Conservation (phyloP, 495 filamentous ascomycete species). For the Lophiotrema nucula region DNA sequence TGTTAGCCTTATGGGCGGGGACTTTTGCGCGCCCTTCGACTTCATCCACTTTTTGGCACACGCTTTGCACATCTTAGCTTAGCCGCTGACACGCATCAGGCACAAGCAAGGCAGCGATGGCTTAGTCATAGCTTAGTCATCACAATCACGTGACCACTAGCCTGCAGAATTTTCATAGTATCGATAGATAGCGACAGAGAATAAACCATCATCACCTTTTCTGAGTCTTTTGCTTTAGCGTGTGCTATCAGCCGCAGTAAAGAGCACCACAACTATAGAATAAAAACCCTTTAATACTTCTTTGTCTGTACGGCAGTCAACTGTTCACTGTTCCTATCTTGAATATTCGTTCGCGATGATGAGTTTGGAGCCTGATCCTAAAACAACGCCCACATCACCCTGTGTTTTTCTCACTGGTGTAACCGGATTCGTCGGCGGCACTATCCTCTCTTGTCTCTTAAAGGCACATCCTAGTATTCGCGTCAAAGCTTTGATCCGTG, state of each 20-base stretch:
- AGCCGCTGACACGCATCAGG: background rate
- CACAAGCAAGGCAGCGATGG: background rate
- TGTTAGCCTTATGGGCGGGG: too few species aligned
- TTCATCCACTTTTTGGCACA: too few species aligned
- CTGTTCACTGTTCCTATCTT: conserved; percentile 22
- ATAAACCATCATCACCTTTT: conserved; percentile 22
- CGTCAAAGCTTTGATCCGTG: conserved; percentile 30
- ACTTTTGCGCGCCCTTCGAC: too few species aligned
- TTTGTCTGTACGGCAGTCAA: conserved; percentile 22
- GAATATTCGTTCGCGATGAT: conserved; percentile 24
- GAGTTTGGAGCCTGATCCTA: conserved; percentile 25
- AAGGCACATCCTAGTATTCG: conserved; percentile 27
- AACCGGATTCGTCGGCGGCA: conserved; percentile 26
- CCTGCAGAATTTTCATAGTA: conserved; percentile 1
- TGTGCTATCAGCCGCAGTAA: conserved; percentile 16
- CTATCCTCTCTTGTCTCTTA: conserved; percentile 29
- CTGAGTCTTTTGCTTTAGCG: conserved; percentile 20
- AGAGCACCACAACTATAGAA: conserved; percentile 17
- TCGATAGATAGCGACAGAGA: conserved; percentile 12
- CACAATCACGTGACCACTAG: background rate
- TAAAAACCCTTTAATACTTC: conserved; percentile 23
- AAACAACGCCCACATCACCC: conserved; percentile 25
- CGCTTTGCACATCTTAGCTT: background rate
- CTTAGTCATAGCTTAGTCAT: conserved; percentile 1
- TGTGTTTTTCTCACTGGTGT: conserved; percentile 28